Evolutionary conservation across 305 asterid genomes (phyloP).

Genomic region (Solanum chacoense): DNA sequence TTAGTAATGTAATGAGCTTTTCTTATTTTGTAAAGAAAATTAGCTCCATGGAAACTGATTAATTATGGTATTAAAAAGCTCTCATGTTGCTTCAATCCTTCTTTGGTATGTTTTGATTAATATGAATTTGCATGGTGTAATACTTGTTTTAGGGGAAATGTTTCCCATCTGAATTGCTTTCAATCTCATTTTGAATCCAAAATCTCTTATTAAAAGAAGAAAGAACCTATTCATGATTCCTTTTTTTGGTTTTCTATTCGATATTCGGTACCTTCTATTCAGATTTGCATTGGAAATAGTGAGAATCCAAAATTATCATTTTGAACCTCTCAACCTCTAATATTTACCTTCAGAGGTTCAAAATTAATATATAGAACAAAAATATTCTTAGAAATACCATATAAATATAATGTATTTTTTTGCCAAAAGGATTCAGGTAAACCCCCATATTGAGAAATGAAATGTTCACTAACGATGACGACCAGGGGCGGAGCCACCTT

Average conservation of each 20-base stretch:
- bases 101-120: background rate
- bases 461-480: background rate
- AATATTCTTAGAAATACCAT: too few relatives aligned
- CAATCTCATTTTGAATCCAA: background rate
- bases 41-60: background rate
- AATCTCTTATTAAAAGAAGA: background rate
- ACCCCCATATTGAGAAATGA: background rate
- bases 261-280: too few relatives aligned
- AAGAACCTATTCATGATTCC: background rate
- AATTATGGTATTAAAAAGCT: background rate
- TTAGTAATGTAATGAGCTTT: background rate
- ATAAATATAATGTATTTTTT: background rate
- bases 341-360: background rate
- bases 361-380: background rate
- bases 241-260: background rate
- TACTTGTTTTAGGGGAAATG: background rate
- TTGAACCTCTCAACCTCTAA: background rate
- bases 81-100: background rate
- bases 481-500: too few relatives aligned
- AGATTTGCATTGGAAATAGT: too few relatives aligned
- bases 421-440: background rate
- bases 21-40: background rate
- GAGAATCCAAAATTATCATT: background rate
- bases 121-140: background rate
- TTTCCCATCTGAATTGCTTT: too few relatives aligned